phyloP scores from a whole-genome alignment of 1,139 yeast genomes.

The Pichia cactophila region DNA sequence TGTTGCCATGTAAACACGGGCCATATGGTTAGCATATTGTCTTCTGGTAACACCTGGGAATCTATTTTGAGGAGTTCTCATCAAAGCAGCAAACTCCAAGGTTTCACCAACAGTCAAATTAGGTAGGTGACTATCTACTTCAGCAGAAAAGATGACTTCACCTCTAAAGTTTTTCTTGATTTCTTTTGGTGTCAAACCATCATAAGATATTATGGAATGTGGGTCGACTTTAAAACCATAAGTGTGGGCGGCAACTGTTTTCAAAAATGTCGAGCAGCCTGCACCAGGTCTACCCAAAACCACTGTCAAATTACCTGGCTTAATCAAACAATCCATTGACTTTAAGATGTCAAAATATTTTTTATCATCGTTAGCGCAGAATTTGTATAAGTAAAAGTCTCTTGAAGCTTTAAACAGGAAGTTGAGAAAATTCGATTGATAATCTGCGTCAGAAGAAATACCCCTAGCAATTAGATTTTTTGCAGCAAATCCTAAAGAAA shows the following conservation, averaged over 20 bases:
- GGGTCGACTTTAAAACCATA: constrained; percentile 59
- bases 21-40: constrained; percentile 53
- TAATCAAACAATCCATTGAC: constrained; percentile 59
- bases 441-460: constrained; percentile 70
- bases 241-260: constrained; percentile 62
- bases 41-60: constrained; percentile 51
- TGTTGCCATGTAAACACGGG: constrained; percentile 59
- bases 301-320: constrained; percentile 70
- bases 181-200: constrained; percentile 43
- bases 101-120: constrained; percentile 69
- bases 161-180: constrained; percentile 50
- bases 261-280: constrained; percentile 74
- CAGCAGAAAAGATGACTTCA: constrained; percentile 68
- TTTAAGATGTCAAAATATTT: constrained; percentile 49
- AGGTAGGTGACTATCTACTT: constrained; percentile 65
- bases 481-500: constrained; percentile 63
- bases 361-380: constrained; percentile 17
- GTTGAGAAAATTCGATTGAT: constrained; percentile 66
- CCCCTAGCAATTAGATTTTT: constrained; percentile 68
- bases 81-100: constrained; percentile 52
- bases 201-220: constrained; percentile 37
- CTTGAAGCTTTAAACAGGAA: constrained; percentile 23
- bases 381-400: constrained; percentile 14
- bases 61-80: constrained; percentile 63
- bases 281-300: constrained; percentile 83